Evolutionary conservation across 371 early-diverging fungal genomes (phyloP).

Genomic region (Rhizopus microsporus): DNA sequence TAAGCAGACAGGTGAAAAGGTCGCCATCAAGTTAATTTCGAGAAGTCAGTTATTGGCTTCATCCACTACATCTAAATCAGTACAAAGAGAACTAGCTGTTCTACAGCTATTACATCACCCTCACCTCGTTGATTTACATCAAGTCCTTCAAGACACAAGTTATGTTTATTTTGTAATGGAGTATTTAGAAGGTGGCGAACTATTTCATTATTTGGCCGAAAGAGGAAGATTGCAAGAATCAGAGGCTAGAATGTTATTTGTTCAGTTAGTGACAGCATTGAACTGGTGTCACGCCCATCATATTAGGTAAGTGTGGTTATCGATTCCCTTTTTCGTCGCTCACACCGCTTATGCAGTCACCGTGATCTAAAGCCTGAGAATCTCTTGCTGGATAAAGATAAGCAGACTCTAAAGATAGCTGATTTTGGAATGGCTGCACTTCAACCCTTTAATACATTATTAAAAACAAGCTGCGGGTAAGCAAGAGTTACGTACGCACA

Average conservation of each 20-base stretch:
- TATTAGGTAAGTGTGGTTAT: slow-evolving; percentile 57
- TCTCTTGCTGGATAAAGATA: slow-evolving; percentile 65
- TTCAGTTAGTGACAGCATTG: slow-evolving; percentile 90
- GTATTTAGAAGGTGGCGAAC: slow-evolving; percentile 93
- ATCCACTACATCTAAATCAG: slow-evolving; percentile 64
- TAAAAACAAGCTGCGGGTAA: slow-evolving; percentile 81
- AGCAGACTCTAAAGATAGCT: slow-evolving; percentile 76
- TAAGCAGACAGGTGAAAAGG: slow-evolving; percentile 69
- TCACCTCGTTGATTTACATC: slow-evolving; percentile 80
- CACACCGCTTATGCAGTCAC: slow-evolving; percentile 33
- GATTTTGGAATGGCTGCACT: slow-evolving; percentile 86
- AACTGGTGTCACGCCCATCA: slow-evolving; percentile 91
- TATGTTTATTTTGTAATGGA: slow-evolving; percentile 92
- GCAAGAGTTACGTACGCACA: slow-evolving; percentile 15
- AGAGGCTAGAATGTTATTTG: slow-evolving; percentile 87
- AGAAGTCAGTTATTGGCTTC: slow-evolving; percentile 56
- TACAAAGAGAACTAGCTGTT: slow-evolving; percentile 89
- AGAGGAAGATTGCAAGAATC: slow-evolving; percentile 80
- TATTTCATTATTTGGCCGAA: slow-evolving; percentile 89
- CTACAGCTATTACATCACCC: slow-evolving; percentile 91
- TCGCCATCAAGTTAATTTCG: slow-evolving; percentile 89
- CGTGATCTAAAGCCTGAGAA: slow-evolving; percentile 75
- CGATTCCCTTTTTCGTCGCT: not conserved
- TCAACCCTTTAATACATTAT: slow-evolving; percentile 59
- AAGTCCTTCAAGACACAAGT: slow-evolving; percentile 73